Percentiles rank a stretch among this genome's conserved stretches.
Conservation (phyloP, 176 grass and related monocot species). For the Thalia dealbata region DNA sequence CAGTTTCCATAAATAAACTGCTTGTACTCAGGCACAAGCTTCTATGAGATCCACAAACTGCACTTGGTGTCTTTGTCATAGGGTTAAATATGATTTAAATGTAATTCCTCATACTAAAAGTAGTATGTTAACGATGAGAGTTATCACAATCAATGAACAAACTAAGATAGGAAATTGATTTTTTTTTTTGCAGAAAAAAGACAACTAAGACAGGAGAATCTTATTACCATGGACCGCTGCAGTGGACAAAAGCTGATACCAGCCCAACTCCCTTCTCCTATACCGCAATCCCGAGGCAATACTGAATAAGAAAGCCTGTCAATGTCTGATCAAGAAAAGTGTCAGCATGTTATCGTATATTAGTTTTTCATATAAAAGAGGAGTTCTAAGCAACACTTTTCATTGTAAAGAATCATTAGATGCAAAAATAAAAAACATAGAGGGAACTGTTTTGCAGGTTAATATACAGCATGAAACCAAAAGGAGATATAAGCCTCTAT, state of each 20-base stretch:
- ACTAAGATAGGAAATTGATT: not conserved
- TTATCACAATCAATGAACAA: not conserved
- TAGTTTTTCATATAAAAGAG: not conserved
- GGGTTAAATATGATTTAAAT: not conserved
- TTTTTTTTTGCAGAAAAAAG: no score
- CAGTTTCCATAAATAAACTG: not conserved
- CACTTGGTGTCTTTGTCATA: not conserved
- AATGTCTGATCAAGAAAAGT: constrained; percentile 51
- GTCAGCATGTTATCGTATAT: not conserved
- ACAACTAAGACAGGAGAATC: no score
- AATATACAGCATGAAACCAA: not conserved
- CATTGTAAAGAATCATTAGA: not conserved
- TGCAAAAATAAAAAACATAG: not conserved
- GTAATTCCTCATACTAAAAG: not conserved
- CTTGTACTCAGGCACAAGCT: not conserved
- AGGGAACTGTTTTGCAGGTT: not conserved
- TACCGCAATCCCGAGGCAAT: constrained; percentile 54
- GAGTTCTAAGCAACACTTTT: not conserved
- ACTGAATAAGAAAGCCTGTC: constrained; percentile 85
- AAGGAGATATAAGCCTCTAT: not conserved
- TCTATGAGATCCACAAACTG: not conserved
- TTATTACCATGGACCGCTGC: constrained; percentile 62
- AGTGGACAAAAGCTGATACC: constrained; percentile 62
- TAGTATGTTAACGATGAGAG: not conserved
- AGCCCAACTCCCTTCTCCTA: constrained; percentile 90